Evolutionary conservation across 768 basidiomycete genomes (phyloP), one percentile per base, ranked within the genome.

Genomic region (Pleurotus citrinopileatus): DNA sequence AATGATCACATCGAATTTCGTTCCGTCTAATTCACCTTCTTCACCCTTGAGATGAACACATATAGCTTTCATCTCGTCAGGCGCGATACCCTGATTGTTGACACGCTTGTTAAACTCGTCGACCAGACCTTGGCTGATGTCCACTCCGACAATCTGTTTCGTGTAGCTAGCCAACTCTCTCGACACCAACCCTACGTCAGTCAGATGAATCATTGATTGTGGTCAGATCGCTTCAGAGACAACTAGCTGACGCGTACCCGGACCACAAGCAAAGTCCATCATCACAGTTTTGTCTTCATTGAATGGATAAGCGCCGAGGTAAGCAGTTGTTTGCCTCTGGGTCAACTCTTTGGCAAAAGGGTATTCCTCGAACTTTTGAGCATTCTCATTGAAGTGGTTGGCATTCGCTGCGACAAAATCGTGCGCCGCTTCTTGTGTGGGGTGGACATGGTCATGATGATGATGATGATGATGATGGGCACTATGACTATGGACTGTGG

Each of bases 261-360:
- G 80, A 12, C 88, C 87, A 63, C 89, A 91, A 4, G 89, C 89
- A 61, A 79, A 91, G 60, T 91, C 89, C 76, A 91, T 72, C 15
- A 86, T 72, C 4, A 66, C 72, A 5, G 88, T 89, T 4, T 59
- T 61, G 25, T 81, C 75, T 40, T 80, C 78, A 50, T 83, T 71
- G 60, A 91, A 84, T 0, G 70, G 57, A 56, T 78, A 80, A 4
- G 64, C 65, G 23, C 69, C 58, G 25, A 68, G 69, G 42, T 78
- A 69, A 6, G 67, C 73, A n/a, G 50, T 55, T 8, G 72, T 74
- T 8, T 71, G 62, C 51, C 72, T 76, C 54, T 44, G 62, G 19
- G 70, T 66, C 1, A 68, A 36, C 52, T 66, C 65, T 1, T 62
- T 32, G 23, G 61, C 58, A 32, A 61, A 59, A 8, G 63, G 61